phyloP scores from a whole-genome alignment of 2,329 filamentous ascomycete species.

The Nothophaeocryptopus gaeumannii region DNA sequence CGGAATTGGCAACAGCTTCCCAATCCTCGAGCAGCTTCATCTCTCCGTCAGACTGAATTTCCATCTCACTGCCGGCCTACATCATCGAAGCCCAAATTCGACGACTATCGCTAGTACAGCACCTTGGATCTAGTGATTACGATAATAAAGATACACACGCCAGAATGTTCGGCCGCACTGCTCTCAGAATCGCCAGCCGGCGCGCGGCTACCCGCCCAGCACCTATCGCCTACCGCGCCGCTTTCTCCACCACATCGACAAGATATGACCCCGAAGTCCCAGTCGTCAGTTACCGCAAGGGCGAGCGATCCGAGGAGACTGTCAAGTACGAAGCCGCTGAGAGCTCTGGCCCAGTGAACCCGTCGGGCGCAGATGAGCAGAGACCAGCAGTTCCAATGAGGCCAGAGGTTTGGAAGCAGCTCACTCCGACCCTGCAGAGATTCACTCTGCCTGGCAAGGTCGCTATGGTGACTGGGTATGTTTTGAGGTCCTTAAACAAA shows the following conservation, averaged over 20 bases:
- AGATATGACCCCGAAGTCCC: constrained; percentile 30
- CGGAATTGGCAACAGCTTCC: not conserved
- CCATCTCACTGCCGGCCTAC: not conserved
- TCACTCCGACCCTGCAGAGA: constrained; percentile 65
- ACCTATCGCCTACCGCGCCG: constrained; percentile 21
- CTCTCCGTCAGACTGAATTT: not conserved
- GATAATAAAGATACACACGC: not conserved
- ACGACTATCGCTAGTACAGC: not conserved
- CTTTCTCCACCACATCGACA: constrained; percentile 27
- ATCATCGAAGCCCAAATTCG: not conserved
- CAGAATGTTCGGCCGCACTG: constrained; percentile 24
- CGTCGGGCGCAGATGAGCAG: constrained; percentile 34
- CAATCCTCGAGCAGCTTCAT: not conserved
- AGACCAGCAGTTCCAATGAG: constrained; percentile 33
- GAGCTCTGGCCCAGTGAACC: constrained; percentile 30
- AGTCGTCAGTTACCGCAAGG: constrained; percentile 33
- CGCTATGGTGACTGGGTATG: constrained; percentile 68
- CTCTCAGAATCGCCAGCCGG: constrained; percentile 18
- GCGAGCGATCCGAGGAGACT: constrained; percentile 31
- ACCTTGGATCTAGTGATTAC: not conserved
- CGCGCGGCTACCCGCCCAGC: constrained; percentile 16
- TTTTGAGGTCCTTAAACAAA: not conserved
- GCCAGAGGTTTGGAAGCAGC: constrained; percentile 43
- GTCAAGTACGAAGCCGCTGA: constrained; percentile 26
- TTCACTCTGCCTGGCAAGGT: constrained; percentile 64